Conservation (phyloP, 116 monocot genomes). For the Zostera marina region DNA sequence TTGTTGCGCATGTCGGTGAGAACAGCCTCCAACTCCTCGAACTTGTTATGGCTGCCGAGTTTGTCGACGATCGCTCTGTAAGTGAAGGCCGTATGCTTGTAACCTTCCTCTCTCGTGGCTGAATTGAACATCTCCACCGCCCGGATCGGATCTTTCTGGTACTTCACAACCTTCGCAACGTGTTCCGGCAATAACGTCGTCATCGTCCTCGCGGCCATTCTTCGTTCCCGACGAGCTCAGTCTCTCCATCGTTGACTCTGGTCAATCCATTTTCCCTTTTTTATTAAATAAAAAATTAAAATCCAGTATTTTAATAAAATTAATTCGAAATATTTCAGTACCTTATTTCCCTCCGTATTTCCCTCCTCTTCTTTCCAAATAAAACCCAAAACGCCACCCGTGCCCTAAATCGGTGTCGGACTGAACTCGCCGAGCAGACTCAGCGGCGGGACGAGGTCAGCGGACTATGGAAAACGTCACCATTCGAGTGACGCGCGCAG, state of each 20-base stretch:
- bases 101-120: slow-evolving; percentile 29
- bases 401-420: neutral
- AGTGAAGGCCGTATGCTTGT: slow-evolving; percentile 41
- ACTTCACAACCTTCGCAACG: slow-evolving; percentile 31
- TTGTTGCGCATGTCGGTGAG: slow-evolving; percentile 50
- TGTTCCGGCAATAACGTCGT: slow-evolving; percentile 34
- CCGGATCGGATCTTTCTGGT: slow-evolving; percentile 52
- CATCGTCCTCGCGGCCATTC: too few species aligned
- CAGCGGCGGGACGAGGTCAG: slow-evolving; percentile 6
- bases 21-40: slow-evolving; percentile 52
- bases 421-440: neutral
- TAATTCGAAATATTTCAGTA: too few species aligned
- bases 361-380: too few species aligned
- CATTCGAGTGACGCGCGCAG: slow-evolving; percentile 30
- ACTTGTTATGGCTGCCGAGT: slow-evolving; percentile 40
- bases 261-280: too few species aligned
- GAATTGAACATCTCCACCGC: slow-evolving; percentile 72
- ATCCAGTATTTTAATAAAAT: too few species aligned
- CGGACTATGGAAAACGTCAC: slow-evolving; percentile 38
- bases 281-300: too few species aligned
- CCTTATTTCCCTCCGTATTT: too few species aligned
- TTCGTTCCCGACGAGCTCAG: too few species aligned
- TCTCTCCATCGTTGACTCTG: too few species aligned
- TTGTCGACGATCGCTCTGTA: slow-evolving; percentile 61
- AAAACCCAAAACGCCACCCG: neutral